Base-by-base conservation (phyloP, 441 rosid genomes). In the Manihot esculenta region DNA sequence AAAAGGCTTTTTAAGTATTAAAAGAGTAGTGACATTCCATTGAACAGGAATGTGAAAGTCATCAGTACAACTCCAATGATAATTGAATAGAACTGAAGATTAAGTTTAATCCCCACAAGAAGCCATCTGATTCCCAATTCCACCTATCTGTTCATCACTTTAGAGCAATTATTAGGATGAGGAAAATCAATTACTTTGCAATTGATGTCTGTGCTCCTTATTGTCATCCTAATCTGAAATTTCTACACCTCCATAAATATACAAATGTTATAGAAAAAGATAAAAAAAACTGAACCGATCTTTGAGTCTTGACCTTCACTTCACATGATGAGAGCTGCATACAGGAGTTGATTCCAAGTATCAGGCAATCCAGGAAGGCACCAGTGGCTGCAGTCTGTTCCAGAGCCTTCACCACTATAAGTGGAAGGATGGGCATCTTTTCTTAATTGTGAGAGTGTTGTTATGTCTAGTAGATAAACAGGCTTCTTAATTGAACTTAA, bases 281-380 rank as follows among this genome's bases (percentile, higher is more conserved):
- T 56, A 74, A 41, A 62, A 15, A 60, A 74, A 41, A 62, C 35
- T 24, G 53, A 60, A 13, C 68, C 59, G 64, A 35, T 38, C 51
- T 61, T 45, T 44, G 27, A 61, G 45, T 48, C 50, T 26, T 63
- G 73, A 62, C 42, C 72, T 72, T 93, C 83, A 91, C 87, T 72
- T 93, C 83, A 91, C 88, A 77, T 86, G 7, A 81, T 62, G 10
- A 91, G 88, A 70, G 96, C 92, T 72, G 87, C 82, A 69, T 87
- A 92, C 74, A 94, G 87, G 80, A 94, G 85, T 73, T 84, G 89
- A 74, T 92, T 94, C 99, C 99, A 91, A 58, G 94, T 86, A 78
- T 94, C 99, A 0, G 99, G 99, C 78, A 94, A 91, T 14, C 99
- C 98, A 5, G 91, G 82, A 57, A 94, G 85, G 75, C 98, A 94